Evolutionary conservation across 73 alveolate genomes (phyloP), one percentile per base, ranked within the genome.

Genomic region (Stentor coeruleus): DNA sequence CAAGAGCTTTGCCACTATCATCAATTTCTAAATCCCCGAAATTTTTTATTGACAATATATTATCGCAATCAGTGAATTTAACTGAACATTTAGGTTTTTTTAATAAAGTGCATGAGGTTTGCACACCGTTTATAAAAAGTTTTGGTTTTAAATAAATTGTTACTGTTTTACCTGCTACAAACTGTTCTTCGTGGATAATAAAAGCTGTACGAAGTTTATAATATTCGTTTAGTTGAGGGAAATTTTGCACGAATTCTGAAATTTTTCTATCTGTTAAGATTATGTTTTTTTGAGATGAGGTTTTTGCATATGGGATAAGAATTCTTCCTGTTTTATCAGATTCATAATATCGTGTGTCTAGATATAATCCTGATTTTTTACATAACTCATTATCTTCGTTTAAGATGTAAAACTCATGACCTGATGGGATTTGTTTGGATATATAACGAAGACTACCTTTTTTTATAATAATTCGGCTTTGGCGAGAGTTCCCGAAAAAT

Each of bases 381-480:
- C 94, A 82, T 39, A 95, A 81, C 74, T 95, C 90, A 58, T 89
- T 84, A 73, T 95, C 86, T 66, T 93, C 97, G 82, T 95, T 93
- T 33, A 95, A 83, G 35, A 95, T 85, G 76, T 91, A 95, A 33
- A 94, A 91, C 85, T 93, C 38, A 30, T 93, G 94, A 14, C 99
- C 99, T 40, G 96, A 92, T 28, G 90, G 73, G 15, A 98, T 93
- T 31, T 91, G 82, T 66, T 92, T 91, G 74, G 93, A 85, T 59
- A 95, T 84, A 59, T 93, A 81, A 72, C 92, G 85, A 6, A 95
- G 86, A 40, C 90, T 84, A 20, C 99, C 99, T 82, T 93, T 95
- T 88, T 95, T 95, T 39, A 95, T 92, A 4, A 92, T 83, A 35
- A 95, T 95, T 85, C 99, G 90, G 33, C 93, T 39, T 42, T 92